Conservation (phyloP, 1,284 basidiomycete species). For the Apiotrichum mycotoxinovorans region DNA sequence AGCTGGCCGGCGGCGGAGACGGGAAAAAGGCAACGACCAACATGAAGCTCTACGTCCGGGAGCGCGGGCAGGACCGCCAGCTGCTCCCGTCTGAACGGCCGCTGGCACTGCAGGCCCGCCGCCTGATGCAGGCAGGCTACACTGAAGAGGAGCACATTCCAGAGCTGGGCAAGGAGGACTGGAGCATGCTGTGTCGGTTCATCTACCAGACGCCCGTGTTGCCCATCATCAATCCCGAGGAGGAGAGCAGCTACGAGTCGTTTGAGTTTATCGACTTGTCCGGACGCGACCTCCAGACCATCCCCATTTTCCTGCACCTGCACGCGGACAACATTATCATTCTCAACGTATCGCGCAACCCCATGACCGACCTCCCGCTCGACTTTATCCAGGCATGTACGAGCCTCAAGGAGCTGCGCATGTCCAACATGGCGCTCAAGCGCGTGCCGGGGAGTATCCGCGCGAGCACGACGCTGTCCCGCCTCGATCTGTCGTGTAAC, state of each 20-base stretch:
- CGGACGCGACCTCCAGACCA: slow-evolving; percentile 76
- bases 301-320: slow-evolving; percentile 83
- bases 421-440: slow-evolving; percentile 94
- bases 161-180: slow-evolving; percentile 73
- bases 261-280: slow-evolving; percentile 84
- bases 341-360: slow-evolving; percentile 89
- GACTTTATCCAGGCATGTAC: slow-evolving; percentile 94
- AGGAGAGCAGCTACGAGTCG: slow-evolving; percentile 68
- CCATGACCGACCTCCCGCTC: slow-evolving; percentile 91
- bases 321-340: slow-evolving; percentile 81
- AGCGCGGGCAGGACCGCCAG: slow-evolving; percentile 78
- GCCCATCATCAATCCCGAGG: slow-evolving; percentile 59
- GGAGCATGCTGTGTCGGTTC: slow-evolving; percentile 84
- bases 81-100: slow-evolving; percentile 78
- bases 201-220: slow-evolving; percentile 58
- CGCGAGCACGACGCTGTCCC: slow-evolving; percentile 68
- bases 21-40: slow-evolving; percentile 58
- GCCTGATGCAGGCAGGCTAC: slow-evolving; percentile 88
- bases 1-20: slow-evolving; percentile 50
- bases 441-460: slow-evolving; percentile 82
- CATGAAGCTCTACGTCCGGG: slow-evolving; percentile 75
- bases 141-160: slow-evolving; percentile 76
- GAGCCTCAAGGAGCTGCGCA: slow-evolving; percentile 74
- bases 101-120: slow-evolving; percentile 74
- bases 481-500: slow-evolving; percentile 90